Base-by-base conservation (phyloP, 441 rosid species). In the Euphorbia celastroides region DNA sequence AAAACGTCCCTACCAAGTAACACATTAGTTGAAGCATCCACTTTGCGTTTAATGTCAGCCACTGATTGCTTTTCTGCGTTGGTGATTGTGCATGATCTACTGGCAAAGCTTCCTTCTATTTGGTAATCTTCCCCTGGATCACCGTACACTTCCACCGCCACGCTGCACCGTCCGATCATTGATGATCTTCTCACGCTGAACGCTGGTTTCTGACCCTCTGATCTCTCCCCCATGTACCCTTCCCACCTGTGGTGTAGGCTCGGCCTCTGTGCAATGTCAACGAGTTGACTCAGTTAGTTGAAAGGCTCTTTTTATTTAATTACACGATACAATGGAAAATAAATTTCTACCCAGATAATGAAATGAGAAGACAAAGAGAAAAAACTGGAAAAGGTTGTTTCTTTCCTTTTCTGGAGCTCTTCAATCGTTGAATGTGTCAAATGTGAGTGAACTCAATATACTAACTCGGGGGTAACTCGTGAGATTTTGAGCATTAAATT, bases 241-340 rank as follows among this genome's bases (percentile, higher is more conserved):
- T 93, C 98, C 97, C 98, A 93, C 72, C 97, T 76, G 36, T 90
- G 77, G 77, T 90, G 93, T 56, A 93, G 77, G 75, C 97, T 90
- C 65, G 96, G 97, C 78, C 98, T 82, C 98, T 90, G 87, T 51
- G 6, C n/a, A n/a, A n/a, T n/a, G 13, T 12, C 16, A 51, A 1
- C 46, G 61, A 62, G 64, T 76, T 20, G 42, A 72, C 79, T 74
- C 73, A 62, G 20, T 69, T 60, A 12, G 14, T 22, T 65, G 2
- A 12, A 22, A 7, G 44, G 12, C n/a, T 14, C 12, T 38, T 14
- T 7, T 38, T 11, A 38, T 9, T 9, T 1, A 2, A 7, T 19
- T 20, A 8, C 1, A 19, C 28, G 1, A 41, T 63, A 14, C 12
- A 23, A 65, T 50, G 14, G 60, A 16, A 52, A 65, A 23, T 23